Base-by-base conservation (phyloP, 139 green algal genomes). In the Chlorella sp. region DNA sequence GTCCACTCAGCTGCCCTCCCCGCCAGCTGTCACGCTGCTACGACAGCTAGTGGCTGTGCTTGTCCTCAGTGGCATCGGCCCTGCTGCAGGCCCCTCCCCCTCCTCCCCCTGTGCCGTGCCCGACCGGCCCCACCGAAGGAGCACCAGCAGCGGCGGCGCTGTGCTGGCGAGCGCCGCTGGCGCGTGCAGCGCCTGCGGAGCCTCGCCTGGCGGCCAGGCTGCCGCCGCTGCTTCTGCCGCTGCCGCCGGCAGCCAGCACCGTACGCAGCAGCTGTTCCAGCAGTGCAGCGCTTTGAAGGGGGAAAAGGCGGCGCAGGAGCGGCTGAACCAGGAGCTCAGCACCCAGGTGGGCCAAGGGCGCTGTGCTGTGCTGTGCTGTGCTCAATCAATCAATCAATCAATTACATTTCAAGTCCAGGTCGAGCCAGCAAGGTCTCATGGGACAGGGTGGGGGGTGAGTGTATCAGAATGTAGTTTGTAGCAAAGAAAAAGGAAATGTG, bases 311-410 rank as follows among this genome's bases (percentile, higher is more conserved):
- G 39, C 40, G 0, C 30, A 48, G 37, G 66, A 64, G 39, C 84
- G 68, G 28, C 39, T 53, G 84, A 88, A 88, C 24, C 64, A 34
- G 24, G 85, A 83, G 18, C 48, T 82, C 32, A 73, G 42, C 48
- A 36, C 32, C 53, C 71, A 83, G 42, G 71, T 82, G n/a, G 81
- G 81, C 37, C 14, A 14, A 68, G 69, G 69, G 48, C 9, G 48
- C 48, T 57, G 48, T 57, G 48, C 48, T 57, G 48, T 57, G 48
- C 48, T 57, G 48, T 57, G 48, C 48, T 57, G 48, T 68, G 60
- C 18, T 14, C 60, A 14, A 68, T 14, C 60, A n/a, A n/a, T n/a
- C n/a, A n/a, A n/a, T n/a, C n/a, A n/a, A n/a, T n/a, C n/a, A n/a
- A n/a, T n/a, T n/a, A 18, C 60, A 68, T 68, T 14, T 68, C 60